Conservation (phyloP, 805 yeast genomes). For the Teunomyces barrocoloradensis region DNA sequence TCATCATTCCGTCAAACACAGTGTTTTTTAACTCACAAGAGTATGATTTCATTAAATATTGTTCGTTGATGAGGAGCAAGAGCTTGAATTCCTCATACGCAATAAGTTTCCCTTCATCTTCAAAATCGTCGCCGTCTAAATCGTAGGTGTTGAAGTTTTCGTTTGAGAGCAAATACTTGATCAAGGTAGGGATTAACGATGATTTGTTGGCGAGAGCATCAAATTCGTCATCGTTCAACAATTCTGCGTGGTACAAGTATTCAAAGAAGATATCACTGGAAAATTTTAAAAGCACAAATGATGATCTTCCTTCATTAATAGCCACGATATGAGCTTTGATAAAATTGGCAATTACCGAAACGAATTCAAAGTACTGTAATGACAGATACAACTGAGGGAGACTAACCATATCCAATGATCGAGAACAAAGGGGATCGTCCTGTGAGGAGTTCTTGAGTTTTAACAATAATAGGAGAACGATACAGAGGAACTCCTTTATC, state of each 20-base stretch:
- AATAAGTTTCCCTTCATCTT: slow-evolving; percentile 53
- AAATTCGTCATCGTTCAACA: slow-evolving; percentile 36
- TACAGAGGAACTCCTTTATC: slow-evolving; percentile 35
- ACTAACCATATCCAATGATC: slow-evolving; percentile 15
- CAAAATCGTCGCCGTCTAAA: slow-evolving; percentile 34
- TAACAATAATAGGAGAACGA: slow-evolving; percentile 30
- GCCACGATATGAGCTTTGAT: slow-evolving; percentile 25
- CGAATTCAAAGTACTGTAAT: slow-evolving; percentile 57
- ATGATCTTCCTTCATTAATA: slow-evolving; percentile 17
- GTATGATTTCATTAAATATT: slow-evolving; percentile 66
- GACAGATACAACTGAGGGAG: slow-evolving; percentile 29
- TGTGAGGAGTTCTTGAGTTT: slow-evolving; percentile 24
- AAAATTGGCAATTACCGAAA: slow-evolving; percentile 37
- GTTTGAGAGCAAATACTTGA: slow-evolving; percentile 29
- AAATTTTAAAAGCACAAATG: slow-evolving; percentile 35
- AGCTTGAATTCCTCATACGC: slow-evolving; percentile 66
- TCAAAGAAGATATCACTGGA: slow-evolving; percentile 41
- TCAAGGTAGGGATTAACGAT: slow-evolving; percentile 26
- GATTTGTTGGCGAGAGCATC: slow-evolving; percentile 24
- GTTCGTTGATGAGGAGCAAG: slow-evolving; percentile 78
- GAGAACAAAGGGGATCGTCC: slow-evolving; percentile 13
- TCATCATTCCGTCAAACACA: slow-evolving; percentile 54
- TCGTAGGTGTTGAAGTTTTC: slow-evolving; percentile 36
- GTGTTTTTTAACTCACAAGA: slow-evolving; percentile 36
- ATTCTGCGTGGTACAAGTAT: slow-evolving; percentile 35